These are phyloP conservation scores for Phytopythium mirpurense DNA, from an alignment of 352 stramenopile species.

Conservation along the genomic window DNA sequence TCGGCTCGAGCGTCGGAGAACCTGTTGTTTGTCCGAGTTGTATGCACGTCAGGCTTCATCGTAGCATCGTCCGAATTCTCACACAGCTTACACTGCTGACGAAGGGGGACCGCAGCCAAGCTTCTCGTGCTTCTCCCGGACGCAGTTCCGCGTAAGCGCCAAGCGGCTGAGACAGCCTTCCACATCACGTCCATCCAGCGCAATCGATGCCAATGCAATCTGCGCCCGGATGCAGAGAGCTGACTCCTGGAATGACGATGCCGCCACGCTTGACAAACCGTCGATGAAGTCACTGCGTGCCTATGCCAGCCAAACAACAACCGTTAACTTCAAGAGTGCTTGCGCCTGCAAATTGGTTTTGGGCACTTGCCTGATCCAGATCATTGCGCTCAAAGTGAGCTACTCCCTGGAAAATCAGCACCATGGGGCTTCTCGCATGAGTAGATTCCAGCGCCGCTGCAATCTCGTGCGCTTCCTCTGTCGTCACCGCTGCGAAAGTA, in stretches of 20 bases:
- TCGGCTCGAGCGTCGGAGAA: slow-evolving; percentile 48
- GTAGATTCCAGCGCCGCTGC: slow-evolving; percentile 15
- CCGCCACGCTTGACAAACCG: slow-evolving; percentile 47
- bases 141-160: slow-evolving; percentile 28
- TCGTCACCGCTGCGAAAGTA: slow-evolving; percentile 24
- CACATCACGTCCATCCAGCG: slow-evolving; percentile 39
- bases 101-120: slow-evolving; percentile 34
- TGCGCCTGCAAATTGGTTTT: neutral
- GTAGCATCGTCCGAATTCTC: neutral
- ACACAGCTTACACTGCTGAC: slow-evolving; percentile 29
- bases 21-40: slow-evolving; percentile 14
- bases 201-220: slow-evolving; percentile 42
- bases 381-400: slow-evolving; percentile 20
- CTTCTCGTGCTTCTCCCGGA: slow-evolving; percentile 34
- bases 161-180: slow-evolving; percentile 58
- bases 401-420: slow-evolving; percentile 36
- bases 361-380: slow-evolving; percentile 17
- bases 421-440: slow-evolving; percentile 47
- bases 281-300: slow-evolving; percentile 43
- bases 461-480: slow-evolving; percentile 23
- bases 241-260: slow-evolving; percentile 65
- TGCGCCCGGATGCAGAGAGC: slow-evolving; percentile 51
- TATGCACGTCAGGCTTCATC: slow-evolving; percentile 2
- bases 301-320: slow-evolving; percentile 15
- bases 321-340: neutral